Conservation (phyloP, 2,329 filamentous ascomycete genomes). For the Chrysoporthe cubensis region DNA sequence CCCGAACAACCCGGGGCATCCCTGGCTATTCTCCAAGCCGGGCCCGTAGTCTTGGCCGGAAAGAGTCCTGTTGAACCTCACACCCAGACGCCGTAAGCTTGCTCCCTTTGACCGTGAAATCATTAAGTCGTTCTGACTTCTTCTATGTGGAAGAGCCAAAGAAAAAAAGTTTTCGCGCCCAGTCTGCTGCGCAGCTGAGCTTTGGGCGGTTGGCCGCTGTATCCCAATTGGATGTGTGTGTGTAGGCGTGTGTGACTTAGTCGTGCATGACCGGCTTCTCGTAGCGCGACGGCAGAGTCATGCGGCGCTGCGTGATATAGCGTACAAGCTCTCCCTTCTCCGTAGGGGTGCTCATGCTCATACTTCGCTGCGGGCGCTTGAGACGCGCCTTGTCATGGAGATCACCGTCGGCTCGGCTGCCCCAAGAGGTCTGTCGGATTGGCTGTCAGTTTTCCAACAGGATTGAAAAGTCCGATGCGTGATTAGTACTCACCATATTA, state of each 20-base stretch:
- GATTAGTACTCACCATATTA: conserved; percentile 68
- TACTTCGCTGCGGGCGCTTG: conserved; percentile 49
- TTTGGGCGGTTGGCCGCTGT: neutral
- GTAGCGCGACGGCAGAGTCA: conserved; percentile 33
- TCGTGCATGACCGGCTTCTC: conserved; percentile 31
- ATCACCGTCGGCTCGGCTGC: conserved; percentile 89
- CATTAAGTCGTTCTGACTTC: conserved; percentile 26
- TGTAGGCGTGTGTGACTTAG: neutral
- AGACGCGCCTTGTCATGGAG: conserved; percentile 76
- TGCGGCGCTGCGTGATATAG: conserved; percentile 49
- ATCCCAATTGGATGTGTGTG: neutral
- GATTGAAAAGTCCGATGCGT: neutral
- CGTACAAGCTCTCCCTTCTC: conserved; percentile 48
- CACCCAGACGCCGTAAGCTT: conserved; percentile 28
- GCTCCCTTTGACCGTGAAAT: conserved; percentile 30
- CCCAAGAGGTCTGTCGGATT: conserved; percentile 80
- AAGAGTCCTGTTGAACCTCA: conserved; percentile 30
- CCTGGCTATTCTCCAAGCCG: conserved; percentile 14
- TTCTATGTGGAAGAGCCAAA: conserved; percentile 1
- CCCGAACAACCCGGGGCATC: conserved; percentile 3
- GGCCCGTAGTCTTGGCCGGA: conserved; percentile 18
- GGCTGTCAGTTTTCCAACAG: conserved; percentile 19
- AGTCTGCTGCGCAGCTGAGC: neutral
- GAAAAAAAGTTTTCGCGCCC: neutral
- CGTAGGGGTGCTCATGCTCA: conserved; percentile 49